Evolutionary conservation across 352 stramenopile genomes (phyloP), one percentile per base, ranked within the genome.

Genomic region (Pythium rishiriense): DNA sequence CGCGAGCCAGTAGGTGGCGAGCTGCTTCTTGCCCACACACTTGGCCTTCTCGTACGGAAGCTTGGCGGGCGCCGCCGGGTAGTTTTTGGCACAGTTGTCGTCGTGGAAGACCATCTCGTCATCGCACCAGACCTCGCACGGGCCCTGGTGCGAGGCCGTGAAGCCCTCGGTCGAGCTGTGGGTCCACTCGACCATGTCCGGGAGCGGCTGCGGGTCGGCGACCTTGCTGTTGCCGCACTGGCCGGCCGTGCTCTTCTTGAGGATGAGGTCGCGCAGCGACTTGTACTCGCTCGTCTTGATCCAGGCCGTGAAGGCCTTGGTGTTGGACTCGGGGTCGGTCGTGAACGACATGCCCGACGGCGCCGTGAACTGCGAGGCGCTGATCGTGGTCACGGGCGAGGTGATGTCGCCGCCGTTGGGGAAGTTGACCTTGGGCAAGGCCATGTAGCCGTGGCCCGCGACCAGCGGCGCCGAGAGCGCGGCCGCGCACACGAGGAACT

Each of bases 1-100:
- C 21, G 71, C 71, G 17, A 75, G 43, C 71, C 71, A 78, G 50
- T 66, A 57, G 14, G 47, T 54, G 25, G 51, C 50, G 26, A 75
- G 59, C 63, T 68, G 41, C 22, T 69, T 73, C 12, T 55, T 51
- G 31, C 71, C 71, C 12, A 42, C 59, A 37, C 71, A 78, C 64
- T 69, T 71, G 63, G 58, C 29, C 42, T 61, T 60, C 7, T 67
- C 43, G 60, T 61, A 69, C 28, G 62, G 54, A n/a, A 67, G 33
- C 21, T 50, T 54, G 31, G 52, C 61, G 3, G 59, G 50, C 10
- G 19, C 42, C 4, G 21, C 17, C 22, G 29, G 19, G 50, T 46
- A 67, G 29, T 61, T 60, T 24, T 56, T 61, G 60, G 50, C 24
- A 43, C 60, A 67, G 19, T 60, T 48, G 39, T 61, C 42, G 24